phyloP scores from a whole-genome alignment of 495 filamentous ascomycete species.

The Tuber brumale region DNA sequence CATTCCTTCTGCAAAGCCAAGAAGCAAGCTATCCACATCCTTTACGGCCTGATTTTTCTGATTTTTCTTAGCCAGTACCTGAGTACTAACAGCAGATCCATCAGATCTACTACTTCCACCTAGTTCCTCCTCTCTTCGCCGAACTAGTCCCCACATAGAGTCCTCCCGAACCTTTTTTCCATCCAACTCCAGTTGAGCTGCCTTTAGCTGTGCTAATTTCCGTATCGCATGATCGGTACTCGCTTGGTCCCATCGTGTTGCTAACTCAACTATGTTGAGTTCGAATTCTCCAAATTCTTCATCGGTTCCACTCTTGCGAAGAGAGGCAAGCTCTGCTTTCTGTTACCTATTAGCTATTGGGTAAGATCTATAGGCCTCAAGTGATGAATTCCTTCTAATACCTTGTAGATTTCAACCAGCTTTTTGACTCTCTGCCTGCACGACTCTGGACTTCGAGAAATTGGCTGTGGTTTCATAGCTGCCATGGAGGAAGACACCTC shows the following conservation, averaged over 20 bases:
- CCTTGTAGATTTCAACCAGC: background rate
- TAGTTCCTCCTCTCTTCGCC: background rate
- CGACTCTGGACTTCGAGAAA: background rate
- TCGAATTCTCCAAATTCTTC: background rate
- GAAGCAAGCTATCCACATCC: background rate
- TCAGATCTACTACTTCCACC: no score
- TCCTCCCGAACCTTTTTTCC: background rate
- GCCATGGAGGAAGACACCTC: background rate
- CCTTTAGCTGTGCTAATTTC: background rate
- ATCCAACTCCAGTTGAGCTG: background rate
- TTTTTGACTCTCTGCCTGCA: background rate
- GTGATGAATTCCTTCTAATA: background rate
- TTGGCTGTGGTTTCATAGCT: background rate
- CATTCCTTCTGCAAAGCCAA: background rate
- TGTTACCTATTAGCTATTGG: background rate
- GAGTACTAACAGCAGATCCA: background rate
- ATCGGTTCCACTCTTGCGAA: background rate
- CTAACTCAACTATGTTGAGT: background rate
- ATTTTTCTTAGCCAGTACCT: background rate
- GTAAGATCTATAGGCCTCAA: no score
- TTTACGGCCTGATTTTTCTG: background rate
- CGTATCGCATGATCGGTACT: background rate
- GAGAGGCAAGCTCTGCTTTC: background rate
- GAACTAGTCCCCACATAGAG: background rate
- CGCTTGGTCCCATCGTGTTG: background rate